These are phyloP conservation scores for Amanita muscaria DNA, from an alignment of 768 basidiomycete genomes.

Conservation along the genomic window DNA sequence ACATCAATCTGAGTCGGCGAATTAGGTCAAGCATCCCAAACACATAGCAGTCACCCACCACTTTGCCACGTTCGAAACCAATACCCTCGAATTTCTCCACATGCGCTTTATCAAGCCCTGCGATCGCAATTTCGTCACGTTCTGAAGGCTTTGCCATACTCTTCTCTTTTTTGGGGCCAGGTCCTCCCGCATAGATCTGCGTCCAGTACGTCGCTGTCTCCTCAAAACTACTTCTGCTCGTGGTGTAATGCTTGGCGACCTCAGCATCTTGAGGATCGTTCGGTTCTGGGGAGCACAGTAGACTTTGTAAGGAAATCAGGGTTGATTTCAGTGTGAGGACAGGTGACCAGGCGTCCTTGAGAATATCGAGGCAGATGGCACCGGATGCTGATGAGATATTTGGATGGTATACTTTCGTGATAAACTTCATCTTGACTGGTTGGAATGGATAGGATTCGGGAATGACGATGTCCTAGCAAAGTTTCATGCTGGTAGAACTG, in stretches of 20 bases:
- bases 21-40: too few species aligned
- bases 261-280: conserved; percentile 97
- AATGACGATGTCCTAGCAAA: conserved; percentile 75
- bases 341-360: conserved; percentile 89
- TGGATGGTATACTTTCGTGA: conserved; percentile 94
- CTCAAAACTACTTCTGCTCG: conserved; percentile 79
- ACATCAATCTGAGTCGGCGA: conserved; percentile 65
- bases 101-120: conserved; percentile 75
- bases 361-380: conserved; percentile 88
- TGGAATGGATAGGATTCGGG: conserved; percentile 89
- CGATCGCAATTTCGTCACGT: conserved; percentile 58
- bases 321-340: conserved; percentile 95
- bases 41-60: conserved; percentile 46
- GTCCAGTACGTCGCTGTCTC: conserved; percentile 95
- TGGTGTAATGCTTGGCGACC: conserved; percentile 94
- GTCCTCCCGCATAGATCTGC: conserved; percentile 80
- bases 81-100: conserved; percentile 78
- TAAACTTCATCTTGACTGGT: conserved; percentile 97
- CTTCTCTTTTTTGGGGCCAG: conserved; percentile 33
- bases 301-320: conserved; percentile 86
- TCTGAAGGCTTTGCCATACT: conserved; percentile 40
- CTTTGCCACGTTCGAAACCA: conserved; percentile 77
- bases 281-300: conserved; percentile 90
- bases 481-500: conserved; percentile 6
- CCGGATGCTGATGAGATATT: conserved; percentile 92